These are phyloP conservation scores for Physcomitrellopsis africana DNA, from an alignment of 225 moss, liverwort and hornwort species.

Conservation along the genomic window DNA sequence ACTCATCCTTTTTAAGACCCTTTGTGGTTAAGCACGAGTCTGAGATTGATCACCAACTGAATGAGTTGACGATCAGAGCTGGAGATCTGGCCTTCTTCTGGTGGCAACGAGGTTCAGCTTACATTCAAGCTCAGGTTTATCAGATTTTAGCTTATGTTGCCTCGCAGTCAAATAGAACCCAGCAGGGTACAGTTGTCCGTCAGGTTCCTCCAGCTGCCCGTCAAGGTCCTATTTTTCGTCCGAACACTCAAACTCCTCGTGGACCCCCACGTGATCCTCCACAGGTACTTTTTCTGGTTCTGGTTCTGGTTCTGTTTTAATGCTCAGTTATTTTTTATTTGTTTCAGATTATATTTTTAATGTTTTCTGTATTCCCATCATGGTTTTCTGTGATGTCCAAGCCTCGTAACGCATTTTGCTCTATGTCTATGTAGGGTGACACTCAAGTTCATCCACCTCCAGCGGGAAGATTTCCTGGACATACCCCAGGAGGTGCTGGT, in stretches of 20 bases:
- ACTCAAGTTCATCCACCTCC: constrained; percentile 46
- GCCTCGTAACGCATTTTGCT: constrained; percentile 9
- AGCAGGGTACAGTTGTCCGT: constrained; percentile 33
- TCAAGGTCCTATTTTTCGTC: constrained; percentile 31
- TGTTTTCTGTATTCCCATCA: background rate
- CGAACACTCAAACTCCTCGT: constrained; percentile 33
- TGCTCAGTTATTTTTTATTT: background rate
- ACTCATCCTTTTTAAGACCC: constrained; percentile 75
- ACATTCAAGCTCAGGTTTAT: constrained; percentile 70
- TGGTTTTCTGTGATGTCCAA: constrained; percentile 6
- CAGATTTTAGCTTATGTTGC: constrained; percentile 81
- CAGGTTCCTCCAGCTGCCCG: constrained; percentile 32
- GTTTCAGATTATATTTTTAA: background rate
- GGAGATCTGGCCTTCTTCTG: constrained; percentile 66
- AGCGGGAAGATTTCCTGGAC: constrained; percentile 35
- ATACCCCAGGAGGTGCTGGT: constrained; percentile 44
- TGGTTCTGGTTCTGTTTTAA: background rate
- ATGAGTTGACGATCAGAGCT: constrained; percentile 73
- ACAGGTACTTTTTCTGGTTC: constrained; percentile 33
- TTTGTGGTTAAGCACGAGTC: constrained; percentile 77
- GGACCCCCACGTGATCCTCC: constrained; percentile 28
- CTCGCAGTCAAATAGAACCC: constrained; percentile 67
- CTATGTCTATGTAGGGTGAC: constrained; percentile 47
- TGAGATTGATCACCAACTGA: constrained; percentile 85
- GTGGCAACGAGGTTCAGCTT: constrained; percentile 72